These are phyloP conservation scores for Lagerstroemia speciosa DNA, from an alignment of 345 rosid species.

Conservation along the genomic window DNA sequence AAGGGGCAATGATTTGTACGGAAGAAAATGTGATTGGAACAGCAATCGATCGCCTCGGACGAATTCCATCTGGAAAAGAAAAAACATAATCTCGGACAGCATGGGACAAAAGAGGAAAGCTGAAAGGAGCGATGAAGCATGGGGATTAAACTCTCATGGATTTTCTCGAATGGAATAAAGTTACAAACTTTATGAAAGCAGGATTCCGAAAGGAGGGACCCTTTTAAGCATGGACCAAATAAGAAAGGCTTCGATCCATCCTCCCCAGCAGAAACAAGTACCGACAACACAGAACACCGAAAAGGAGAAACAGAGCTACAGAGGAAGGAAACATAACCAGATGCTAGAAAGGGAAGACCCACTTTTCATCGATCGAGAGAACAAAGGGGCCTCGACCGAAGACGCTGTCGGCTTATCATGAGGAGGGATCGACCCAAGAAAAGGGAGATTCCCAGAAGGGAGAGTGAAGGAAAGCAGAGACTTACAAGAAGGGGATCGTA, in stretches of 20 bases:
- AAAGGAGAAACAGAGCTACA: conserved; percentile 5
- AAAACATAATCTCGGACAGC: background rate
- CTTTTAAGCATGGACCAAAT: background rate
- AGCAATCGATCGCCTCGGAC: background rate
- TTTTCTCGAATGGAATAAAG: background rate
- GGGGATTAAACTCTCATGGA: background rate
- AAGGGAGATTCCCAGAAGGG: conserved; percentile 1
- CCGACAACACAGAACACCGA: conserved; percentile 3
- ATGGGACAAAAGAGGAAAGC: background rate
- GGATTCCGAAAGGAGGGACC: background rate
- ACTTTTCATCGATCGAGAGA: background rate
- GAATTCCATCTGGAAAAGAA: background rate
- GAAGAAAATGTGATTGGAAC: background rate
- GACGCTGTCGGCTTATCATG: conserved; percentile 1
- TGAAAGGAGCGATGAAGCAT: background rate
- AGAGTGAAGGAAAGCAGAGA: conserved; percentile 27
- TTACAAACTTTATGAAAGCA: background rate
- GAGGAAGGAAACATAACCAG: conserved; percentile 1
- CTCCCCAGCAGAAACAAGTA: background rate
- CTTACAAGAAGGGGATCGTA: conserved; percentile 57
- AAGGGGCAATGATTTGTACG: background rate
- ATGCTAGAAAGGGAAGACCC: conserved; percentile 1
- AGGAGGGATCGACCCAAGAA: conserved; percentile 8
- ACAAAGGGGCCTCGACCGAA: background rate
- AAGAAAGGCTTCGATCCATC: background rate